Evolutionary conservation across 73 alveolate species (phyloP).

Genomic region (Diophrys sp.): DNA sequence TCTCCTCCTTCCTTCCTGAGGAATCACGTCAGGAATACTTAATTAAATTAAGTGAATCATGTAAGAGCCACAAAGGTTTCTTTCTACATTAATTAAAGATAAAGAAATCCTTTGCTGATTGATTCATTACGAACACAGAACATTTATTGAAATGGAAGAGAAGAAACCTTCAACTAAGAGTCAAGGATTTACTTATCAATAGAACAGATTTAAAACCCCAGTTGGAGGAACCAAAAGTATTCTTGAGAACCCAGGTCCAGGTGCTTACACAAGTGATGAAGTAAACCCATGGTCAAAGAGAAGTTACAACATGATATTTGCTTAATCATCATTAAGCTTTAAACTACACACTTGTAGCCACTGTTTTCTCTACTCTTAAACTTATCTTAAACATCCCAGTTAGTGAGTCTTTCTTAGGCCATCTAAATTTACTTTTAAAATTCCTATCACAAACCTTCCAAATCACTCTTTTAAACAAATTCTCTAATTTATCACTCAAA

Average conservation of each 20-base stretch:
- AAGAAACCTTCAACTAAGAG: slow-evolving; percentile 16
- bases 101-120: no score
- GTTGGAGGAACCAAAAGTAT: not conserved
- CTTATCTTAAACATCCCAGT: not conserved
- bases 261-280: slow-evolving; percentile 34
- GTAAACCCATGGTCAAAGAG: slow-evolving; percentile 45
- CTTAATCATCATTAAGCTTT: not conserved
- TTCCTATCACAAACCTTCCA: not conserved
- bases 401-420: not conserved
- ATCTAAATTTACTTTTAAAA: not conserved
- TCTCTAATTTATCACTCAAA: not conserved
- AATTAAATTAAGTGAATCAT: no score
- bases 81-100: no score
- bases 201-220: slow-evolving; percentile 16
- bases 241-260: slow-evolving; percentile 49
- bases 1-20: no score
- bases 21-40: no score
- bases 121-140: slow-evolving; percentile 42
- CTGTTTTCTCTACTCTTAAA: not conserved
- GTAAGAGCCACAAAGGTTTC: no score
- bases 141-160: slow-evolving; percentile 21
- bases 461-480: not conserved
- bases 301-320: no score
- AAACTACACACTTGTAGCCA: not conserved
- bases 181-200: slow-evolving; percentile 19